Evolutionary conservation across 306 rosid species (phyloP).

Genomic region (Cyamopsis tetragonoloba): DNA sequence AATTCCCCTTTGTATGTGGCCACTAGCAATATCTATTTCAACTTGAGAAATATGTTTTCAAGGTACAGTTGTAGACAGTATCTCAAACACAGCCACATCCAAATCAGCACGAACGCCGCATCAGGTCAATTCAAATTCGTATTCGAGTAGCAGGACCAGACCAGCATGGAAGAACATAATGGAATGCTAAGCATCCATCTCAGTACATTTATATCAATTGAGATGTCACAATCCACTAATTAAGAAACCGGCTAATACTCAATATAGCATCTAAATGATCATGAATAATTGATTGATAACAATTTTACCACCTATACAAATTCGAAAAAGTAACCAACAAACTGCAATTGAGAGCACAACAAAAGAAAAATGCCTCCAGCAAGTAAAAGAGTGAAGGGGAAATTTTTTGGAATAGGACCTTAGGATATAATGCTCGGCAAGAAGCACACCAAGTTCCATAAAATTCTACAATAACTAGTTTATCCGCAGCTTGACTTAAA

Average conservation of each 20-base stretch:
- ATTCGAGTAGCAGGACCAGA: neutral
- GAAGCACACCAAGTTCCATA: conserved; percentile 99
- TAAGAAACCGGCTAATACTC: neutral
- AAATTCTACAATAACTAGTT: conserved; percentile 92
- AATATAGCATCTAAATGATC: neutral
- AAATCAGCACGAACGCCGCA: neutral
- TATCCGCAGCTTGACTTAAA: conserved; percentile 83
- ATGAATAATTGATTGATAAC: neutral
- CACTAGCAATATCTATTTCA: neutral
- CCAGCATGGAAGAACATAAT: neutral
- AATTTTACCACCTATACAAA: neutral
- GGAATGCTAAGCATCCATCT: conserved; percentile 2
- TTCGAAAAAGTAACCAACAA: neutral
- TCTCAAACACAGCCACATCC: neutral
- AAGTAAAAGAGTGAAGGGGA: conserved; percentile 24
- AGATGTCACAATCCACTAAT: conserved; percentile 3
- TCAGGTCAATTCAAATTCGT: neutral
- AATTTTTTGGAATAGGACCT: conserved; percentile 48
- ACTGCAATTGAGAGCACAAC: neutral
- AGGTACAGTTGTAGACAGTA: neutral
- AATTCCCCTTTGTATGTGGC: neutral
- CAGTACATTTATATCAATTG: neutral
- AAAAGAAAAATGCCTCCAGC: neutral
- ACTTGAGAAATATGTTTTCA: neutral
- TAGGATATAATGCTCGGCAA: conserved; percentile 95